Evolutionary conservation across 148 eudicot species (phyloP), one percentile per base, ranked within the genome.

Genomic region (Hydrangea macrophylla): DNA sequence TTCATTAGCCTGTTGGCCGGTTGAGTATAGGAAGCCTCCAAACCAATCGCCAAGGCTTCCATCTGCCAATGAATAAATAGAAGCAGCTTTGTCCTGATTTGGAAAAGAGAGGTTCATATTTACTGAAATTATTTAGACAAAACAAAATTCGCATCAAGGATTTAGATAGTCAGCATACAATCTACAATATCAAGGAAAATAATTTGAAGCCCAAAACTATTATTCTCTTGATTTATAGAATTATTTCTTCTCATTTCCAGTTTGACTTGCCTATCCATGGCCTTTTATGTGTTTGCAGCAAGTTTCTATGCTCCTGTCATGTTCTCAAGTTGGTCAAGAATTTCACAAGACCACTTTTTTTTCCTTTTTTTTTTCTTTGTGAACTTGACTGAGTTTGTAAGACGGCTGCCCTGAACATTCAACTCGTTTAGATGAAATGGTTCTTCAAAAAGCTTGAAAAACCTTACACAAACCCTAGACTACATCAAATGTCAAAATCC

Each of bases 1-100:
- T 71, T 80, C 92, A 78, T 93, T 93, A 51, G 98, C 98, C 74
- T 93, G 81, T 69, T 93, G 95, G 67, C 98, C 88, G 32, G 95
- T 78, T 63, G 95, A 93, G 78, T 73, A 93, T 51, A 93, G 73
- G 78, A 93, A 69, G 60, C 90, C 84, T 64, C 96, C 92, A 81
- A 93, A 89, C 87, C 82, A 86, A 82, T 93, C 98, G 65, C 89
- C 96, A 64, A 63, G 28, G 51, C 80, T 70, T 42, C 79, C 90
- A 66, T 92, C 98, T 51, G 96, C 96, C 65, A 92, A 74, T 30
- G 82, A 74, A 79, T 79, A 88, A 22, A 92, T 20, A 73, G 91
- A 74, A 61, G 76, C 73, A 33, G 83, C 73, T 73, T 73, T 77
- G 68, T 90, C 87, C 96, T 92, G 83, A 61, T 71, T 70, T 73